Evolutionary conservation across 176 grass and related monocot species (phyloP), one percentile per base, ranked within the genome.

Genomic region (Sorghum bicolor): DNA sequence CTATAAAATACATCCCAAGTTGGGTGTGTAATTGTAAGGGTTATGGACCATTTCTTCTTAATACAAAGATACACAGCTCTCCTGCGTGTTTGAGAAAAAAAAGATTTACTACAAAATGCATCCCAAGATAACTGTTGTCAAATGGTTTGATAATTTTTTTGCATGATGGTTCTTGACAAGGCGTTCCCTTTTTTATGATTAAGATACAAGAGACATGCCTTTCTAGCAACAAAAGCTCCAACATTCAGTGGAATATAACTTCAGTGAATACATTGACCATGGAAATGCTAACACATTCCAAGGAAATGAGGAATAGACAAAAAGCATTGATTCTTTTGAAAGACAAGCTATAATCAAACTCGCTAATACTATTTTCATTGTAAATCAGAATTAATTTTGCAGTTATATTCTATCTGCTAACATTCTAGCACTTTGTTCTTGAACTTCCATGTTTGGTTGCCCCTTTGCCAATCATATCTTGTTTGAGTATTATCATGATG

Each of bases 361-460:
- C 36, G 15, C 22, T 61, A 31, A 24, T n/a, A 65, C 31, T 55
- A 48, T 62, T 80, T 2, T 84, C 30, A 50, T 17, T 8, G 48
- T 80, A 32, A 48, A 75, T 17, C 1, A 74, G 9, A 72, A 70
- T 58, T 63, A 63, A 29, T 32, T 69, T 75, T 89, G 12, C 62
- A 10, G 52, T 70, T 76, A 62, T 61, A 25, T 31, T 84, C 5
- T 58, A 8, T 61, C 60, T 48, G 60, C 44, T 84, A 74, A 22
- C 8, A 33, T 45, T 74, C 67, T 84, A 45, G 28, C 8, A 26
- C 36, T 84, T 84, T 19, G 61, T 32, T 57, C 45, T 63, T 36
- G 37, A 74, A 80, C 85, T 80, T 41, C 45, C 39, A 32, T 89
- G 10, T 24, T 80, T 74, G 26, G 4, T 63, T 61, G 22, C 64